Percentiles rank a stretch among this genome's conserved stretches.
Conservation (phyloP, 78 protist genomes). For the Dictyostelium purpureum region DNA sequence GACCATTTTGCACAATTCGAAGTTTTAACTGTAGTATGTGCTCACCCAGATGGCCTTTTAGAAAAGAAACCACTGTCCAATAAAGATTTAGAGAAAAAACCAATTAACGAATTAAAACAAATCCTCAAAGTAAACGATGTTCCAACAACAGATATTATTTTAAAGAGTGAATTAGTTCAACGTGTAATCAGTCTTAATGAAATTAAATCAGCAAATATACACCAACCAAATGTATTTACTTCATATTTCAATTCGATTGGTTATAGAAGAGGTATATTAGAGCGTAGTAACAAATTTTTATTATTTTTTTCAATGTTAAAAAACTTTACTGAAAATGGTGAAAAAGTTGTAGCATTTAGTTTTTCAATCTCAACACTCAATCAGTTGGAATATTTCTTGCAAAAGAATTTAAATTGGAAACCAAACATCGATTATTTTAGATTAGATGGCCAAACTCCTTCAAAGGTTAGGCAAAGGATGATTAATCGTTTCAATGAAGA, state of each 20-base stretch:
- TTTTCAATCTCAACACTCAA: conserved; percentile 46
- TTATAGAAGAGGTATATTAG: conserved; percentile 47
- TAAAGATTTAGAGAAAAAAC: conserved; percentile 12
- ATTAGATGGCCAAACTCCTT: conserved; percentile 48
- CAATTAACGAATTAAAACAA: not conserved
- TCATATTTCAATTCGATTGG: not conserved
- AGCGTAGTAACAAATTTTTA: not conserved
- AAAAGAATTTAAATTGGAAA: conserved; percentile 20
- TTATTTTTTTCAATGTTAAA: conserved; percentile 17
- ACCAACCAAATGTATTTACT: not conserved
- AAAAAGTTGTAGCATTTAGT: not conserved
- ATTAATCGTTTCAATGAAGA: conserved; percentile 41
- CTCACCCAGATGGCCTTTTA: conserved; percentile 55
- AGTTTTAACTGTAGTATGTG: conserved; percentile 6
- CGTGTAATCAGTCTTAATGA: conserved; percentile 29
- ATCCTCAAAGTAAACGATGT: not conserved
- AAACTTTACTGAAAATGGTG: not conserved
- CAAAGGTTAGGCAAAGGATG: conserved; percentile 18
- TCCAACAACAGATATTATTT: conserved; percentile 22
- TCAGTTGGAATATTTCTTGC: conserved; percentile 50
- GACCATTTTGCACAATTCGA: conserved; percentile 19
- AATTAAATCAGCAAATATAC: not conserved
- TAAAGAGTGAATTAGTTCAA: conserved; percentile 20
- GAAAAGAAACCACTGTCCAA: conserved; percentile 31
- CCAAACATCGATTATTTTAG: conserved; percentile 25